Base-by-base conservation (phyloP, 2,329 filamentous ascomycete genomes). In the Chaetomiaceae sp. region DNA sequence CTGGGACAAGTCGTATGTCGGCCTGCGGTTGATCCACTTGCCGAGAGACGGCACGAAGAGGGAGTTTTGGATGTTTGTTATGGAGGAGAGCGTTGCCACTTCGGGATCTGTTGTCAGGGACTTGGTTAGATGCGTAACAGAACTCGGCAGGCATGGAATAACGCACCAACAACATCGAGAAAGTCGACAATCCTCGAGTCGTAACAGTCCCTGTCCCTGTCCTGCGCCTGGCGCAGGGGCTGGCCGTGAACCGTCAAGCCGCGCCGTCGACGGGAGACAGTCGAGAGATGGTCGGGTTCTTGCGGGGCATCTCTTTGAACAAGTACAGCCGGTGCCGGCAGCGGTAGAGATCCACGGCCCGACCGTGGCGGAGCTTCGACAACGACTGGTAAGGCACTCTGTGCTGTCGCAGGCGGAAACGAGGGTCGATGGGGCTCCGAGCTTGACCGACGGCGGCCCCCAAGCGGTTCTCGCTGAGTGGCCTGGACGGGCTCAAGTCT, bases 31-130 rank as follows among this genome's bases (percentile, higher is more conserved):
- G 46, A 95, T 62, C 62, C 83, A 83, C 54, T 77, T 75, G 37
- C 89, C 89, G n/a, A 95, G 75, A 59, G 91, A 85, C 0, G 90
- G 90, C 2, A 95, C 75, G 69, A 95, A 95, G 9, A 95, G 81
- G 0, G 89, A 94, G 67, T 95, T 95, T 64, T 95, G 89, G 19
- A 95, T 85, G 64, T 95, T 95, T 39, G 88, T 95, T 9, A 95
- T 79, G 14, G 89, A 92, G 0, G 88, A 89, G 3, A 95, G 73
- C 0, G 89, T 89, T 33, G 88, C 83, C 3, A 95, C 84, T 71
- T 95, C 88, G 38, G 89, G 89, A 63, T 95, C 89, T 91, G 59
- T 44, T 3, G 7, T 3, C 27, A 7, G 20, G 1, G 2, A 11
- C 9, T 15, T 11, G 9, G 12, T 6, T n/a, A 15, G 15, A 37